Percentiles rank a stretch among this genome's conserved stretches.
phyloP scores from a whole-genome alignment of 257 asterid genomes.

The Oldenlandia corymbosa region DNA sequence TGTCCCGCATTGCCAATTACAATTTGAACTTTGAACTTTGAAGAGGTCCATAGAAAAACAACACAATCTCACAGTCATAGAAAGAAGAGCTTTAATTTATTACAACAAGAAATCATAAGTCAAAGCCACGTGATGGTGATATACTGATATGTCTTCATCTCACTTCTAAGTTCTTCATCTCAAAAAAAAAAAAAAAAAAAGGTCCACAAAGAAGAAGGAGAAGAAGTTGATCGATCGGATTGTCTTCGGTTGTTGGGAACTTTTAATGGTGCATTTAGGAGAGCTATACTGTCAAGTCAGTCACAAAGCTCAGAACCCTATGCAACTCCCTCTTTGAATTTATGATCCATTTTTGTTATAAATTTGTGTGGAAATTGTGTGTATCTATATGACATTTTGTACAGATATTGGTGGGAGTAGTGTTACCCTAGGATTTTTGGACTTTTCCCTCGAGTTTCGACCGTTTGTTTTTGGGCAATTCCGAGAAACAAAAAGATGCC shows the following conservation, averaged over 20 bases:
- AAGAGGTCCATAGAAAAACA: no score
- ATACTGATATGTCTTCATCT: conserved; percentile 27
- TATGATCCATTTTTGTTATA: no score
- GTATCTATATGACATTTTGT: no score
- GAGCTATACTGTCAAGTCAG: no score
- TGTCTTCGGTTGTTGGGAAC: conserved; percentile 37
- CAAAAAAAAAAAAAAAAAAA: no score
- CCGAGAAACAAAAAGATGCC: conserved; percentile 10
- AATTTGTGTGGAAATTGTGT: no score
- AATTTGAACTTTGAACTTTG: no score
- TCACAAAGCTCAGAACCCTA: conserved; percentile 1
- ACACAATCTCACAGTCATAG: no score
- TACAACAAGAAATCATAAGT: conserved; percentile 35
- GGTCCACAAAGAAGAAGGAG: no score
- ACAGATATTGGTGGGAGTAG: background rate
- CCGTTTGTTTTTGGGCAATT: conserved; percentile 17
- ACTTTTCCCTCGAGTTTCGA: no score
- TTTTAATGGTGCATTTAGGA: conserved; percentile 30
- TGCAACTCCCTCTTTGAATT: background rate
- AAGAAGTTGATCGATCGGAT: conserved; percentile 20
- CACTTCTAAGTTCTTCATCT: conserved; percentile 5
- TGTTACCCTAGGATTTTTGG: background rate
- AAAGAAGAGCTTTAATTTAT: no score
- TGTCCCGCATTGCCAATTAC: no score
- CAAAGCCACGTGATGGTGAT: conserved; percentile 33